Conservation (phyloP, 2,329 filamentous ascomycete species). For the Pseudogymnoascus sp. region DNA sequence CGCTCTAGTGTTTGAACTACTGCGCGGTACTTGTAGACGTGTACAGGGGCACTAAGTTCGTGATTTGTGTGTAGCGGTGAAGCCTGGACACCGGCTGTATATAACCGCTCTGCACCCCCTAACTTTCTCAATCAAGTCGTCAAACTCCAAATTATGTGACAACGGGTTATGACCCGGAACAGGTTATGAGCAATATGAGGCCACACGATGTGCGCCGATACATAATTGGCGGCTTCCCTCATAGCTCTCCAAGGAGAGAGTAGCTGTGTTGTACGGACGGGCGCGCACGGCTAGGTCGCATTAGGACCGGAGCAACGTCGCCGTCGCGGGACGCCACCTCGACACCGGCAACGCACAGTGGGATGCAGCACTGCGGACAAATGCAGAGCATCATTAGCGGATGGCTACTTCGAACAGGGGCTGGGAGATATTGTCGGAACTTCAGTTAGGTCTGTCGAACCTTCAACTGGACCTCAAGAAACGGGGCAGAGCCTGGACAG, state of each 20-base stretch:
- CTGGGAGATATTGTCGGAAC: background rate
- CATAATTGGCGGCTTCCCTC: slow-evolving; percentile 1
- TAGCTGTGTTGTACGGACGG: background rate
- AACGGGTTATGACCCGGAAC: background rate
- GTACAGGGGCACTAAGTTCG: background rate
- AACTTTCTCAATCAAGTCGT: background rate
- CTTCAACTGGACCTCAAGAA: background rate
- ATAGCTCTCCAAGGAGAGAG: slow-evolving; percentile 1
- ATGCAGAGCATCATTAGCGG: background rate
- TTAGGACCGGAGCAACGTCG: background rate
- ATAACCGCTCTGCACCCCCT: background rate
- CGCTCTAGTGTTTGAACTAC: background rate
- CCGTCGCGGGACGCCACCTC: background rate
- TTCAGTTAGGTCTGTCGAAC: background rate
- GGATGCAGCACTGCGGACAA: background rate
- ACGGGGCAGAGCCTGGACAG: background rate
- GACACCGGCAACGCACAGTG: background rate
- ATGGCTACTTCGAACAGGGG: background rate
- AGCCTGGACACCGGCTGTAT: background rate
- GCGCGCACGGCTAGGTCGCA: background rate
- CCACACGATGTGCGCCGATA: background rate
- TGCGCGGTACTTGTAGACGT: background rate
- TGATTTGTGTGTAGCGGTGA: background rate
- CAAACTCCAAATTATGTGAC: background rate
- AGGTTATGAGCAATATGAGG: background rate